Evolutionary conservation across 192 early-diverging fungal species (phyloP), one percentile per base, ranked within the genome.

Genomic region (Podila minutissima): DNA sequence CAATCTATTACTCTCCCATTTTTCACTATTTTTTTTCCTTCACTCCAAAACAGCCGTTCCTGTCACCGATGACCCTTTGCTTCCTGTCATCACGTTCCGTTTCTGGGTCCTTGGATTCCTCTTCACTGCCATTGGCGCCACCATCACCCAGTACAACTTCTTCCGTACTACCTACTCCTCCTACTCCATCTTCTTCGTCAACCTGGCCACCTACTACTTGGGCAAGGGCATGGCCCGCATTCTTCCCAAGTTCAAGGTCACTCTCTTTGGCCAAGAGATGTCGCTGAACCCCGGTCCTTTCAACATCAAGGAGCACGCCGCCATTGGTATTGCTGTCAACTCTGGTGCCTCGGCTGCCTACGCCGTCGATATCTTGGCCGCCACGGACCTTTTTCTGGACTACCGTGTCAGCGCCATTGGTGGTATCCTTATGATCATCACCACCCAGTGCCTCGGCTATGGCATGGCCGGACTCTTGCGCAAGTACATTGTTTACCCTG

Each of bases 401-500:
- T 83, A 69, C 89, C 88, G 79, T 75, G 78, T n/a, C 79, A 81
- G 66, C 73, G 86, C 67, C 46, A 87, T 62, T 85, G 87, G 37
- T 89, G 83, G 73, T 31, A 72, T 90, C 12, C 87, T 10, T 35
- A 29, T 92, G 10, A 64, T 91, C 29, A 51, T 93, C 59, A 90
- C 92, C 0, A 93, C 94, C 9, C 75, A 75, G 62, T 49, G 83
- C 29, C 29, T 87, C 12, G 86, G 86, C n/a, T 87, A 83, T 61
- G 86, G 86, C 57, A 69, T 96, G 74, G 91, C 95, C 12, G 95
- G 95, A 59, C 72, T 95, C 5, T 82, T 89, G 24, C 91, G 96
- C 49, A 83, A 57, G 71, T 69, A 29, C 29, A 29, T 29, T 29
- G 29, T 29, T 29, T 29, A 29, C 29, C 29, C 29, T 3, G 29